A percentile compares a stretch with the other conserved stretches of the same genome.
phyloP scores from a whole-genome alignment of 2,329 filamentous ascomycete genomes.

The Arthrobotrys conoides region DNA sequence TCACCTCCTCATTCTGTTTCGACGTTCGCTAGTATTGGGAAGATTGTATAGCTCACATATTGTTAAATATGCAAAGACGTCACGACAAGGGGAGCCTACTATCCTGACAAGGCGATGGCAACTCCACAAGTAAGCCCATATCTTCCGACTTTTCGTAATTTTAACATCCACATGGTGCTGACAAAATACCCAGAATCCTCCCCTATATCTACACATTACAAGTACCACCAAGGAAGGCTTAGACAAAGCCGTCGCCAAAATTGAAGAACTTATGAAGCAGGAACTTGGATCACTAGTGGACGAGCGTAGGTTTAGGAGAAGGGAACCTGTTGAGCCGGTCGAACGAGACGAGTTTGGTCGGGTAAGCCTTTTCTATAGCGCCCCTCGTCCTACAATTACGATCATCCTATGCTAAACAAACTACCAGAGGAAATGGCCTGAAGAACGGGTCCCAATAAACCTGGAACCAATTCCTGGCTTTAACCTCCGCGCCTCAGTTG shows the following conservation, averaged over 20 bases:
- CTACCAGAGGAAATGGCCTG: conserved; percentile 93
- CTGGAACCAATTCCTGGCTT: conserved; percentile 94
- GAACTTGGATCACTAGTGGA: conserved; percentile 96
- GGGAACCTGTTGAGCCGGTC: conserved; percentile 80
- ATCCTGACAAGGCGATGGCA: conserved; percentile 97
- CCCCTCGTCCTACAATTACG: conserved; percentile 7
- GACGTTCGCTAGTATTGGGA: conserved; percentile 70
- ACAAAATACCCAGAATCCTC: conserved; percentile 78
- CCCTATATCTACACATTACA: conserved; percentile 93
- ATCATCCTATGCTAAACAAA: conserved; percentile 54
- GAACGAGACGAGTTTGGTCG: conserved; percentile 93
- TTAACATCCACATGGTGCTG: not conserved
- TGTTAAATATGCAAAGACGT: conserved; percentile 82
- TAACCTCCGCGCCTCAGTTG: conserved; percentile 95
- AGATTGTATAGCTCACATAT: conserved; percentile 73
- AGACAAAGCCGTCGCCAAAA: conserved; percentile 86
- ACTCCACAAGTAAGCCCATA: conserved; percentile 82
- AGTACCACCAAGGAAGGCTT: conserved; percentile 93
- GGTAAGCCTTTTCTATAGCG: conserved; percentile 71
- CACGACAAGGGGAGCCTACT: conserved; percentile 96
- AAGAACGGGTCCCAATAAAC: conserved; percentile 91
- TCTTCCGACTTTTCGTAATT: not conserved
- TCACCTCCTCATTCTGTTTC: conserved; percentile 71
- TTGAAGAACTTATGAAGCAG: conserved; percentile 95
- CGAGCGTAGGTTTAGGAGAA: conserved; percentile 88